Base-by-base conservation (phyloP, 73 alveolate genomes). In the Tetrahymena thermophila region DNA sequence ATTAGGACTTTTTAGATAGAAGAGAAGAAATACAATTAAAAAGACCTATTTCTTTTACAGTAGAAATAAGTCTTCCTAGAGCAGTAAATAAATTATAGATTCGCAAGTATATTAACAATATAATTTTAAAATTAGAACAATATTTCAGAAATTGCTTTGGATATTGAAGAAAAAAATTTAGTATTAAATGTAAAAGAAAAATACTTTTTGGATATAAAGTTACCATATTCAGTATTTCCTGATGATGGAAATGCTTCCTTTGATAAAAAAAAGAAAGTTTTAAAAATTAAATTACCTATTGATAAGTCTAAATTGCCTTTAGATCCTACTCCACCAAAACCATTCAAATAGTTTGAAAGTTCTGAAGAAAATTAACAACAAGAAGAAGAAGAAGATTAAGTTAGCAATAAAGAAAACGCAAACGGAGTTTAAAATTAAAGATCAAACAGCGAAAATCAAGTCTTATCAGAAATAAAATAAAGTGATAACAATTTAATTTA, bases 191-290 rank as follows among this genome's bases (percentile, higher is more conserved):
- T 96, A 95, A 98, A 99, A 84, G 98, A 97, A 71, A 96, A 98
- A 35, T 98, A 99, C 95, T 97, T 97, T 94, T 96, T 98, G 94
- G 99, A 98, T 95, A 93, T 98, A 56, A 98, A 97, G 71, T 96
- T 99, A 94, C 99, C 98, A 35, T 98, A 98, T 96, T 98, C 97
- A 85, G 98, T 98, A 31, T 99, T 98, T 40, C 97, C 97, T 56
- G 98, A 96, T 50, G 93, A 96, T 40, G 99, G 99, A 57, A 95
- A 93, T 25, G 99, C 99, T 8, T 98, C 98, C 94, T 98, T 97
- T 95, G 99, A 99, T 94, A 96, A 98, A 95, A 94, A 95, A 94
- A 97, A 96, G 94, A 99, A 98, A 97, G 93, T 97, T 9, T 93
- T 99, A 14, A 97, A 96, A 35, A 95, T 98, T 34, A 96, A 96